Evolutionary conservation across 768 basidiomycete species (phyloP), one percentile per base, ranked within the genome.

Genomic region (Terana coerulea): DNA sequence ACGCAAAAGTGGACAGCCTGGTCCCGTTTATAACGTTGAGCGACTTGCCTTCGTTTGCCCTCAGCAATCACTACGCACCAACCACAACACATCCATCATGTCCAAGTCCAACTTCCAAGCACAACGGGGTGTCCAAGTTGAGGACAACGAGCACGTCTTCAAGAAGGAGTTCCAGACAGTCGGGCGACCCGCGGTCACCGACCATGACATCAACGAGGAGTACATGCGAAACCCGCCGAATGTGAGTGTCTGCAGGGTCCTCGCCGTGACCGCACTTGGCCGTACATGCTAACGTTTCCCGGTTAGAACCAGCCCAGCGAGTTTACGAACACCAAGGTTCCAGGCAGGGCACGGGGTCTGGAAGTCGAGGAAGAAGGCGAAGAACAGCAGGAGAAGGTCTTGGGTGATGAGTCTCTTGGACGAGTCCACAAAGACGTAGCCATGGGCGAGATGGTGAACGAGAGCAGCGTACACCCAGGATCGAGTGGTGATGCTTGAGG

Each of bases 181-280:
- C 33, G 58, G 47, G 29, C 57, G 54, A 1, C 65, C 69, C 0
- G 31, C 39, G 10, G 63, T 64, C 11, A 58, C 61, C 2, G 57
- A 65, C 35, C 65, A 61, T 22, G 62, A 72, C 49, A 68, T 72
- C 31, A 60, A 70, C 51, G 66, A 71, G n/a, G 64, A 71, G 43
- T 70, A 61, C 50, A 43, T 67, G 22, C 55, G 50, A 29, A 35
- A 67, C 34, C 64, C 69, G 33, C 69, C 69, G 28, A 48, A 61
- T 40, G 69, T 67, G 47, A 51, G 63, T 52, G 1, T 11, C 15
- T 6, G 7, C 34, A 19, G 9, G 25, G 17, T n/a, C 19, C 15
- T 25, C 12, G 14, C 9, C 5, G 10, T n/a, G 1, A n/a, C 35
- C 21, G 10, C n/a, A n/a, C n/a, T n/a, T n/a, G n/a, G n/a, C n/a